A percentile compares a stretch with the other conserved stretches of the same genome.
phyloP scores from a whole-genome alignment of 768 basidiomycete genomes.

The Trametes coccinea region DNA sequence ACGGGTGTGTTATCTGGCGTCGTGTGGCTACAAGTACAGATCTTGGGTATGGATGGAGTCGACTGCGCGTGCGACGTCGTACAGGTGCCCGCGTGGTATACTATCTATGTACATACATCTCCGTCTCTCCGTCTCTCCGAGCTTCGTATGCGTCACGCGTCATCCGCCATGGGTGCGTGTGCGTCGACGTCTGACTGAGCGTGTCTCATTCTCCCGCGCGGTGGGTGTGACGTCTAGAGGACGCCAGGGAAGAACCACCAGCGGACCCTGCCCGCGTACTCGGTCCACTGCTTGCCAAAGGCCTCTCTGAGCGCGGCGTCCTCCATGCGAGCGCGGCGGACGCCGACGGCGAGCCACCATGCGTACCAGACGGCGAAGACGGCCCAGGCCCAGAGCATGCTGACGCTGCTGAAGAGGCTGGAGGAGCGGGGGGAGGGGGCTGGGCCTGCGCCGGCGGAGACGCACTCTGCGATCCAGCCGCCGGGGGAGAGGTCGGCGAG shows the following conservation, averaged over 20 bases:
- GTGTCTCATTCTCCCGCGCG: too few species aligned
- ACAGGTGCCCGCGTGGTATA: neutral
- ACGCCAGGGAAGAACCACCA: conserved; percentile 27
- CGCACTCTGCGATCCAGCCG: conserved; percentile 26
- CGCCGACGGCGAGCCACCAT: conserved; percentile 20
- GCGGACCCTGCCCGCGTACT: conserved; percentile 22
- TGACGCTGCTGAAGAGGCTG: neutral
- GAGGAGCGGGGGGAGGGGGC: neutral
- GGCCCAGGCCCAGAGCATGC: conserved; percentile 12
- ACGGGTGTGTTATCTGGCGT: neutral
- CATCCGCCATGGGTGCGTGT: too few species aligned
- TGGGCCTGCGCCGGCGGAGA: conserved; percentile 7
- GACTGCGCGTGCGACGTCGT: neutral
- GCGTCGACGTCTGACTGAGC: too few species aligned
- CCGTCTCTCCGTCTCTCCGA: too few species aligned
- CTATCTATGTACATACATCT: neutral
- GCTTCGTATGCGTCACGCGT: too few species aligned
- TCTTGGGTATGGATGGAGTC: neutral
- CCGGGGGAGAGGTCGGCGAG: conserved; percentile 21
- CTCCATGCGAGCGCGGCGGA: conserved; percentile 23
- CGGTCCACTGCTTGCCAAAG: conserved; percentile 25
- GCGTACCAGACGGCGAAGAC: conserved; percentile 21
- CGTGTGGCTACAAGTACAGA: neutral
- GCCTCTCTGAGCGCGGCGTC: conserved; percentile 20
- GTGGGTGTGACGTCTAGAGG: neutral